Evolutionary conservation across 2,329 filamentous ascomycete genomes (phyloP).

Genomic region (Botrytis pseudocinerea): DNA sequence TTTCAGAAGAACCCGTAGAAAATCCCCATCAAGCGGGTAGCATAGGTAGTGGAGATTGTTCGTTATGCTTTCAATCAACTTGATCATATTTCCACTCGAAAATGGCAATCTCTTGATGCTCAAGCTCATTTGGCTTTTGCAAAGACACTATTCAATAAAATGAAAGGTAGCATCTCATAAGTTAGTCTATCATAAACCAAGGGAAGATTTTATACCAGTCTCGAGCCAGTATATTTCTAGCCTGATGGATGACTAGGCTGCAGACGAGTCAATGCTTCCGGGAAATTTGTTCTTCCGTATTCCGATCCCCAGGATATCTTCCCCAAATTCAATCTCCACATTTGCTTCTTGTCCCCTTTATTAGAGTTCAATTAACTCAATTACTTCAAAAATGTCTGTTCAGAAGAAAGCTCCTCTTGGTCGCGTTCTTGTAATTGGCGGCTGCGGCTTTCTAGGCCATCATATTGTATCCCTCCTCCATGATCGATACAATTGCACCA

Average conservation of each 20-base stretch:
- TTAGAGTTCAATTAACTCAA: background rate
- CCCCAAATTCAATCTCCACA: slow-evolving; percentile 10
- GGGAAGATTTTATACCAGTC: too few species aligned
- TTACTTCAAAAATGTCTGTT: slow-evolving; percentile 16
- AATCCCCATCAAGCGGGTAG: background rate
- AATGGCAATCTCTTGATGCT: background rate
- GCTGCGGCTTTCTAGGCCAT: slow-evolving; percentile 81
- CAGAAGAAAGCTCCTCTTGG: slow-evolving; percentile 50
- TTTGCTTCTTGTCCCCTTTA: background rate
- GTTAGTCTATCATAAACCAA: background rate
- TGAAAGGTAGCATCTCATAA: background rate
- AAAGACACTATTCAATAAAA: background rate
- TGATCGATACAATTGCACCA: slow-evolving; percentile 53
- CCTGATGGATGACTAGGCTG: background rate
- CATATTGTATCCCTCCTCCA: slow-evolving; percentile 75
- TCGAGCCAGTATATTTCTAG: too few species aligned
- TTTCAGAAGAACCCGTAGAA: background rate
- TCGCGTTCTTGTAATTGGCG: slow-evolving; percentile 75
- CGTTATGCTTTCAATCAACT: background rate
- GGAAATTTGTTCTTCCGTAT: background rate
- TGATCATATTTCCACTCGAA: background rate
- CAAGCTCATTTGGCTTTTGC: background rate
- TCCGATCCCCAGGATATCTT: slow-evolving; percentile 9
- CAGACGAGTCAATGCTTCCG: background rate
- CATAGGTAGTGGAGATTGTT: background rate